phyloP scores from a whole-genome alignment of 1,139 yeast genomes.

The Sugiyamaella japonica region DNA sequence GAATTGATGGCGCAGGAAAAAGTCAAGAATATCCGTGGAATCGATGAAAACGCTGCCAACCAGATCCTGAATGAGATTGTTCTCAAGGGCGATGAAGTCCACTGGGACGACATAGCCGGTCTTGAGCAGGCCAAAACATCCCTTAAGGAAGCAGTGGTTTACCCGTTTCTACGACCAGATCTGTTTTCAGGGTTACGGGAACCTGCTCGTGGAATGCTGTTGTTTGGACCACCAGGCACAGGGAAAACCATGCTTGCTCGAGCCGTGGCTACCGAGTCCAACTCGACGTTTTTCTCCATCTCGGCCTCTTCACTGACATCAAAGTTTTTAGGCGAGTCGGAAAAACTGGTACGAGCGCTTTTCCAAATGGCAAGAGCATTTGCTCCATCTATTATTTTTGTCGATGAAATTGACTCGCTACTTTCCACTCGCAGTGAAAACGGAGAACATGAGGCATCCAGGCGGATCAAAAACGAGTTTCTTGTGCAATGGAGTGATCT shows the following conservation, averaged over 20 bases:
- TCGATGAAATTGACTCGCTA: conserved; percentile 93
- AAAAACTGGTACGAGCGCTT: conserved; percentile 86
- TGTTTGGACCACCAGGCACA: conserved; percentile 98
- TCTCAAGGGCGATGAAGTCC: conserved; percentile 92
- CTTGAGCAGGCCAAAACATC: conserved; percentile 86
- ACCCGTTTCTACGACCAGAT: conserved; percentile 93
- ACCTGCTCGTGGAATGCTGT: conserved; percentile 93
- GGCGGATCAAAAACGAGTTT: conserved; percentile 92
- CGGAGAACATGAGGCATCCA: conserved; percentile 88
- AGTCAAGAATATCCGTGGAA: conserved; percentile 43
- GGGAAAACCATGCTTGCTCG: conserved; percentile 98
- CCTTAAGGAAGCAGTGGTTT: conserved; percentile 92
- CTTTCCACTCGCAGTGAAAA: conserved; percentile 76
- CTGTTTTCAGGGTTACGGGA: conserved; percentile 87
- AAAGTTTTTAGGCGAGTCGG: conserved; percentile 86
- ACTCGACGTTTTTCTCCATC: conserved; percentile 89
- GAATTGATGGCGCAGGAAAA: conserved; percentile 35
- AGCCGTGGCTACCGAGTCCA: conserved; percentile 96
- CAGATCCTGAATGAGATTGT: conserved; percentile 91
- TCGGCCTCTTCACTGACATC: conserved; percentile 92
- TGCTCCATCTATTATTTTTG: conserved; percentile 92
- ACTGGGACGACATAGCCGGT: conserved; percentile 97
- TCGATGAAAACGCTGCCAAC: conserved; percentile 69
- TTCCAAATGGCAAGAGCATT: conserved; percentile 81
- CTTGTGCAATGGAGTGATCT: conserved; percentile 94